Evolutionary conservation across 805 yeast species (phyloP).

Genomic region (Blastobotrys chiropterorum): DNA sequence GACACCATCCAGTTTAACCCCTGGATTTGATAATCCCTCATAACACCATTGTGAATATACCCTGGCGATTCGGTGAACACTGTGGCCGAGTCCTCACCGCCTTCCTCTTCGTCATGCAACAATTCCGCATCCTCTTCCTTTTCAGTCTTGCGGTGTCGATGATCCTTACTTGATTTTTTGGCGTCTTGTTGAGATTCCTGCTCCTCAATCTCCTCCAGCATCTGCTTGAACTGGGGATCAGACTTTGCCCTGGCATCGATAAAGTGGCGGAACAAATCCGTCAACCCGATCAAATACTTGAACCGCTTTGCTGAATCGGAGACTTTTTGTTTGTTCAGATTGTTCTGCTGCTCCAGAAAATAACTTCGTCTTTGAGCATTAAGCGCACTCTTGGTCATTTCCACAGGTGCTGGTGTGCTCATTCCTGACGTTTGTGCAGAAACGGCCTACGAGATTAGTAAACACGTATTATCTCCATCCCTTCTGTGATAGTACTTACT

Average conservation of each 20-base stretch:
- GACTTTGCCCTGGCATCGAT: constrained; percentile 75
- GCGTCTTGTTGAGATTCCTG: constrained; percentile 18
- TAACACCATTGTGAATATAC: constrained; percentile 55
- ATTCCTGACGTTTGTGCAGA: constrained; percentile 3
- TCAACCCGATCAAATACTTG: constrained; percentile 70
- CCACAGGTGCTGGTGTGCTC: constrained; percentile 20
- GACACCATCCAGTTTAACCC: constrained; percentile 94
- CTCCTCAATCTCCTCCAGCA: constrained; percentile 28
- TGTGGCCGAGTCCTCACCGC: constrained; percentile 44
- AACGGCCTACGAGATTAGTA: background rate
- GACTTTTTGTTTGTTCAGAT: constrained; percentile 25
- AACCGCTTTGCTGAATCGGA: constrained; percentile 72
- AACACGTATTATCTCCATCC: background rate
- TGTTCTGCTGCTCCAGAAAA: constrained; percentile 26
- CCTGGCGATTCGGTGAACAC: constrained; percentile 84
- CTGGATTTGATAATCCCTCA: constrained; percentile 89
- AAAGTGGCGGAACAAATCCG: constrained; percentile 83
- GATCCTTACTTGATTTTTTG: constrained; percentile 24
- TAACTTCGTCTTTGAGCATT: constrained; percentile 24
- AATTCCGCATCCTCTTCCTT: constrained; percentile 94
- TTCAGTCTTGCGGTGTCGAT: constrained; percentile 80
- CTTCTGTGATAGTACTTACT: background rate
- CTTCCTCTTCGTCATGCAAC: constrained; percentile 71
- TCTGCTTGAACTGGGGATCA: constrained; percentile 52
- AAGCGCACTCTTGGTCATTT: constrained; percentile 21